A percentile compares a stretch with the other conserved stretches of the same genome.
Conservation (phyloP, 2,329 filamentous ascomycete species). For the Emergomyces pasteurianus region DNA sequence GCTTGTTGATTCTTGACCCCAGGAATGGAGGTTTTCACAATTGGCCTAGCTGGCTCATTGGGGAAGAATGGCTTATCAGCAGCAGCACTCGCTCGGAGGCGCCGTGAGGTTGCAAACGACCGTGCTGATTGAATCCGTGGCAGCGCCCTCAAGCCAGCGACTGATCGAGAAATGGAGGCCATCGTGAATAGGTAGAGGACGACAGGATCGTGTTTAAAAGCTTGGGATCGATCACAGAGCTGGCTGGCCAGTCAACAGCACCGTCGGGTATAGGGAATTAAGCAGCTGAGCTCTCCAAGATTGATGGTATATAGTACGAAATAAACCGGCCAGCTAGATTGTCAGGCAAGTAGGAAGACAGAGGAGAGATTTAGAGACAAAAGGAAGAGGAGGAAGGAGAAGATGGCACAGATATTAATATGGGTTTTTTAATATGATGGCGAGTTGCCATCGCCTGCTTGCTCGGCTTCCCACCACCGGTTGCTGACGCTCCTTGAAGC, state of each 20-base stretch:
- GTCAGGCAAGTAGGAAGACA: background rate
- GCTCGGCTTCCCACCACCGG: background rate
- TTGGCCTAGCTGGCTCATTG: constrained; percentile 46
- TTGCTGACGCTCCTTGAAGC: background rate
- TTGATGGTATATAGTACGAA: too few species aligned
- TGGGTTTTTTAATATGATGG: background rate
- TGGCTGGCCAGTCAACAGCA: background rate
- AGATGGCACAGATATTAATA: background rate
- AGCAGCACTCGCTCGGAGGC: constrained; percentile 2
- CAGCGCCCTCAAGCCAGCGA: constrained; percentile 22
- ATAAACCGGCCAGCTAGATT: too few species aligned
- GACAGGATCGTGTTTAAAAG: background rate
- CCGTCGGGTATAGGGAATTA: background rate
- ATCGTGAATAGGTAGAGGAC: constrained; percentile 14
- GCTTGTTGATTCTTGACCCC: constrained; percentile 61
- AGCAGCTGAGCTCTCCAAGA: too few species aligned
- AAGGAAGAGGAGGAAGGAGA: background rate
- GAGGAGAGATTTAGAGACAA: background rate
- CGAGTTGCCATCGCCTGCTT: background rate
- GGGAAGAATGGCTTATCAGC: constrained; percentile 41
- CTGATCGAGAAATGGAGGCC: constrained; percentile 26
- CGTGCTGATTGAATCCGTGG: constrained; percentile 24
- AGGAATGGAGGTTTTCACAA: constrained; percentile 51
- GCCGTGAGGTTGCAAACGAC: constrained; percentile 8
- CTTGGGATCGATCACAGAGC: background rate